Evolutionary conservation across 345 rosid genomes (phyloP).

Genomic region (Tarenaya hassleriana): DNA sequence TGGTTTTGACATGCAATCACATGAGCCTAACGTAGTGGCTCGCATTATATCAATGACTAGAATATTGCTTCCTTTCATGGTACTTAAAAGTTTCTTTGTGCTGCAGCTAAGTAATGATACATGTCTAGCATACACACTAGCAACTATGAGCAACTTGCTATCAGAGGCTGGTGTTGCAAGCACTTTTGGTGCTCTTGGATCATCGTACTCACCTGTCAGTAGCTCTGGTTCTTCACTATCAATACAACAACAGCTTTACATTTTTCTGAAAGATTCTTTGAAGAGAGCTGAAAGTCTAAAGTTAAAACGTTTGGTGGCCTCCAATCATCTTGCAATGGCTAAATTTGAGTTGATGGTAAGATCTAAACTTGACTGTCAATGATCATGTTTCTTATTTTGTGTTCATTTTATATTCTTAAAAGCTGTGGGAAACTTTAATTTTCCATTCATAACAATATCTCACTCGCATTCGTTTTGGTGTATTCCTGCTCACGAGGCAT

Average conservation of each 20-base stretch:
- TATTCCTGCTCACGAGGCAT: too few relatives aligned
- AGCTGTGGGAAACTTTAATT: slow-evolving; percentile 2
- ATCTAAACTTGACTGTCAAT: slow-evolving; percentile 14
- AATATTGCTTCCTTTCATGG: slow-evolving; percentile 14
- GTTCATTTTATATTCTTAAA: slow-evolving; percentile 10
- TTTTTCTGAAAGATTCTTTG: slow-evolving; percentile 70
- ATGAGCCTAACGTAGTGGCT: slow-evolving; percentile 11
- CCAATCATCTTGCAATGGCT: slow-evolving; percentile 93
- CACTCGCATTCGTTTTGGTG: slow-evolving; percentile 7
- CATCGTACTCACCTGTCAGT: slow-evolving; percentile 59
- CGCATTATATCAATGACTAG: slow-evolving; percentile 1
- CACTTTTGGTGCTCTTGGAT: slow-evolving; percentile 62
- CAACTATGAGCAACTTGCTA: slow-evolving; percentile 82
- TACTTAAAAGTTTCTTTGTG: slow-evolving; percentile 17
- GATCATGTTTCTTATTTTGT: slow-evolving; percentile 14
- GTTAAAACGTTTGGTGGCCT: slow-evolving; percentile 74
- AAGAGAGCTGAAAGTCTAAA: slow-evolving; percentile 83
- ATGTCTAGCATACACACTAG: slow-evolving; percentile 91
- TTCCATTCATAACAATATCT: slow-evolving; percentile 6
- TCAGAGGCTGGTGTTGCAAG: slow-evolving; percentile 80
- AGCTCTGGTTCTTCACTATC: slow-evolving; percentile 62
- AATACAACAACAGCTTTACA: slow-evolving; percentile 83
- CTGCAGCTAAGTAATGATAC: slow-evolving; percentile 84
- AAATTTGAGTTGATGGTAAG: slow-evolving; percentile 83
- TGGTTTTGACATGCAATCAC: slow-evolving; percentile 3